Base-by-base conservation (phyloP, 2,329 filamentous ascomycete species). In the Claviceps monticola region DNA sequence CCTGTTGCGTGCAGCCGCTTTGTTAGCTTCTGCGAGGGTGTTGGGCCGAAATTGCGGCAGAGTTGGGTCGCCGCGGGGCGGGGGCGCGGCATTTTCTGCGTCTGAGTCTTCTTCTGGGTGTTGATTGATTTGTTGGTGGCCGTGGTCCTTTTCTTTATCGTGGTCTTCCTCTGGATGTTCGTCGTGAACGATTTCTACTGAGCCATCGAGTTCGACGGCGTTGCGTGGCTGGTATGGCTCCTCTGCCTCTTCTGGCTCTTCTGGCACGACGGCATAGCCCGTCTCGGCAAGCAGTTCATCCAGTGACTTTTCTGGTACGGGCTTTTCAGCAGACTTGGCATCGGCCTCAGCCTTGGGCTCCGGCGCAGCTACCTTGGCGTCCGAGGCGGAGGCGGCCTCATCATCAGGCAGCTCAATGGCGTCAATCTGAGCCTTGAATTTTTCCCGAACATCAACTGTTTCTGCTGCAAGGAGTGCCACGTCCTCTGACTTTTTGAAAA, bases 401-500 rank as follows among this genome's bases (percentile, higher is more conserved):
- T 61, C 59, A n/a, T 67, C 61, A 1, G 62, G 56, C 1, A 59
- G 54, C 43, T 63, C 64, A 9, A 76, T 63, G 2, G 65, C 61
- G 29, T 71, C 70, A 46, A 80, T 73, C 26, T 74, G 67, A 52
- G 69, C 67, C 42, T 72, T 71, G 62, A 73, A 80, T 55, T 71
- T 74, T 50, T 81, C 73, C 41, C 88, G 79, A 52, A 80, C 72
- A 9, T 71, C 69, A 55, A 77, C 79, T 0, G 84, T 87, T 48
- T 76, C 73, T 8, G 79, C 76, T 11, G 82, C 83, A 51, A 80
- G 75, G 54, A 93, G 69, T 1, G 88, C 83, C 17, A 87, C 65
- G 56, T 90, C 83, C 65, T 97, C 91, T 57, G 84, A 84, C 4
- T 77, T 74, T 58, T 84, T 84, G 71, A 98, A 98, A 0, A 98